Evolutionary conservation across 306 rosid species (phyloP).

Genomic region (Vigna unguiculata): DNA sequence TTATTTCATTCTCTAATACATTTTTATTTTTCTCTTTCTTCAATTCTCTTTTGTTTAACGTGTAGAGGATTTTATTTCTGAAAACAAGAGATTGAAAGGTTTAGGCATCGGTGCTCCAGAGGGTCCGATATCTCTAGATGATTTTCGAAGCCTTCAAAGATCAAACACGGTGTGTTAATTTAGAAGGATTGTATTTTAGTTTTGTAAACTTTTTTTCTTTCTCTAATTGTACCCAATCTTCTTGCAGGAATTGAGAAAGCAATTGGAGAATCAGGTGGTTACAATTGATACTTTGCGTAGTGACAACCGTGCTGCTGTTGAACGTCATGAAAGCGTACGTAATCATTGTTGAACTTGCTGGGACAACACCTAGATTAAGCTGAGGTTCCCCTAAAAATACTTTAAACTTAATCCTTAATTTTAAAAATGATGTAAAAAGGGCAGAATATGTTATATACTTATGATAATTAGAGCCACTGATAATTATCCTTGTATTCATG

Average conservation of each 20-base stretch:
- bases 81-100: conserved; percentile 88
- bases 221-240: conserved; percentile 14
- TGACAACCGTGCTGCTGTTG: conserved; percentile 68
- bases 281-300: conserved; percentile 64
- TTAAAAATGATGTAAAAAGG: conserved; percentile 1
- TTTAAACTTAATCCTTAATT: conserved; percentile 21
- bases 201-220: not conserved
- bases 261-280: conserved; percentile 80
- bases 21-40: not conserved
- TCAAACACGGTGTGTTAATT: conserved; percentile 71
- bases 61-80: conserved; percentile 69
- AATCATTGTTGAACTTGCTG: conserved; percentile 17
- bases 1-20: conserved; percentile 19
- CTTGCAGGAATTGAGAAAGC: conserved; percentile 92
- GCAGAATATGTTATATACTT: not conserved
- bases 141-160: conserved; percentile 93
- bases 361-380: conserved; percentile 5
- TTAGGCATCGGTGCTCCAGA: conserved; percentile 96
- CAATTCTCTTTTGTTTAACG: conserved; percentile 27
- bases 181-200: conserved; percentile 31
- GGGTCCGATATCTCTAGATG: conserved; percentile 98
- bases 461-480: not conserved
- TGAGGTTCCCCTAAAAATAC: not conserved
- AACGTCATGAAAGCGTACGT: conserved; percentile 77
- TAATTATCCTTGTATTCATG: not conserved